Conservation (phyloP, 306 rosid species). For the Castanopsis chinensis region DNA sequence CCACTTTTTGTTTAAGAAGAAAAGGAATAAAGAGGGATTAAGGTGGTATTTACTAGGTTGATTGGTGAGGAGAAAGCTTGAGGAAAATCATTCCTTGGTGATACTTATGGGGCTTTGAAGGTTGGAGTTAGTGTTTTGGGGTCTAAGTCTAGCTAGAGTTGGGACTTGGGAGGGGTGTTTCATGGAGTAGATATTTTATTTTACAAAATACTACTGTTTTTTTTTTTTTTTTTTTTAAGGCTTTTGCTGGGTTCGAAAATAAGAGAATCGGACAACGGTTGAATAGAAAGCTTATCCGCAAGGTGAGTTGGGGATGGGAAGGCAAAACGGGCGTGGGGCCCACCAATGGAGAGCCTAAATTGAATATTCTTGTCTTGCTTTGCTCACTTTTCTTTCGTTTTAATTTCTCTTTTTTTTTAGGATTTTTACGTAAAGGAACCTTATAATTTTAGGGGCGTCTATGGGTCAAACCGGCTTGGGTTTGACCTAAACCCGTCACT, state of each 20-base stretch:
- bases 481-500: too few species aligned
- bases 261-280: background rate
- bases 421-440: too few species aligned
- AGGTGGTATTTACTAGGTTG: background rate
- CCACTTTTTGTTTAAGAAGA: background rate
- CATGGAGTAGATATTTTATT: background rate
- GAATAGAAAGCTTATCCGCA: conserved; percentile 39
- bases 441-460: too few species aligned
- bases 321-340: background rate
- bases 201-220: too few species aligned
- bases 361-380: too few species aligned
- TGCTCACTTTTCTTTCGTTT: too few species aligned
- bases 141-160: too few species aligned
- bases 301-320: conserved; percentile 13
- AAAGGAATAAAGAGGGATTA: background rate
- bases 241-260: background rate
- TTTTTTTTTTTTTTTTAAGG: background rate
- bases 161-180: too few species aligned
- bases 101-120: background rate
- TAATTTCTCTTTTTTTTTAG: too few species aligned
- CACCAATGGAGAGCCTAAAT: background rate
- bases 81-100: background rate
- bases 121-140: background rate
- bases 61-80: background rate
- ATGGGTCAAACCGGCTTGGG: too few species aligned